Conservation (phyloP, 306 rosid species). For the Benincasa hispida region DNA sequence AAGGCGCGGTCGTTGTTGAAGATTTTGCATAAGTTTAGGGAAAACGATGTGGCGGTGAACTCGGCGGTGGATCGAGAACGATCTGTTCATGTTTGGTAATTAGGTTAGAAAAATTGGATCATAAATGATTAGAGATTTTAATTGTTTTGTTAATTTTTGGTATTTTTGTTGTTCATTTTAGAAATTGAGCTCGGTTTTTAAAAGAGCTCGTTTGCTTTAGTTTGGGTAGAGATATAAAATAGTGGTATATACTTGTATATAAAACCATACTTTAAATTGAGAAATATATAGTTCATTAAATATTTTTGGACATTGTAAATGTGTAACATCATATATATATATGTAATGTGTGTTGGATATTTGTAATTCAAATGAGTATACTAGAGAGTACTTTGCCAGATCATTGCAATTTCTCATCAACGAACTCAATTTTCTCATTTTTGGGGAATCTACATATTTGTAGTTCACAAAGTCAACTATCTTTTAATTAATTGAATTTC, state of each 20-base stretch:
- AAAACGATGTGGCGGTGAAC: conserved; percentile 22
- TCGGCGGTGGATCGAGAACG: conserved; percentile 21
- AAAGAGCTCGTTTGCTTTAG: neutral
- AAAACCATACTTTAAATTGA: neutral
- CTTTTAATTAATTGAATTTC: no score
- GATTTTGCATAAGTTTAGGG: conserved; percentile 41
- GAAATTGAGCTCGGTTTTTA: neutral
- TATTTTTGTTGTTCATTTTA: neutral
- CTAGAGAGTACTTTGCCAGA: no score
- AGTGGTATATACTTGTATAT: neutral
- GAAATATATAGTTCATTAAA: neutral
- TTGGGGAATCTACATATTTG: no score
- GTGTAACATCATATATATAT: no score
- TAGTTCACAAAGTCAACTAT: no score
- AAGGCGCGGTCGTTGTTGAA: conserved; percentile 56
- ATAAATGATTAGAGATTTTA: neutral
- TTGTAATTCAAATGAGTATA: neutral
- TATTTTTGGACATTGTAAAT: no score
- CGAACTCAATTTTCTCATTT: no score
- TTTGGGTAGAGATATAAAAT: neutral
- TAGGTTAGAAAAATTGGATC: neutral
- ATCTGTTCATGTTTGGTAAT: conserved; percentile 26
- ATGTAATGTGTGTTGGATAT: no score
- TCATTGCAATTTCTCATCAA: no score
- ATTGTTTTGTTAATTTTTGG: neutral